Evolutionary conservation across 2,329 filamentous ascomycete genomes (phyloP).

Genomic region (Colletotrichum orchidophilum): DNA sequence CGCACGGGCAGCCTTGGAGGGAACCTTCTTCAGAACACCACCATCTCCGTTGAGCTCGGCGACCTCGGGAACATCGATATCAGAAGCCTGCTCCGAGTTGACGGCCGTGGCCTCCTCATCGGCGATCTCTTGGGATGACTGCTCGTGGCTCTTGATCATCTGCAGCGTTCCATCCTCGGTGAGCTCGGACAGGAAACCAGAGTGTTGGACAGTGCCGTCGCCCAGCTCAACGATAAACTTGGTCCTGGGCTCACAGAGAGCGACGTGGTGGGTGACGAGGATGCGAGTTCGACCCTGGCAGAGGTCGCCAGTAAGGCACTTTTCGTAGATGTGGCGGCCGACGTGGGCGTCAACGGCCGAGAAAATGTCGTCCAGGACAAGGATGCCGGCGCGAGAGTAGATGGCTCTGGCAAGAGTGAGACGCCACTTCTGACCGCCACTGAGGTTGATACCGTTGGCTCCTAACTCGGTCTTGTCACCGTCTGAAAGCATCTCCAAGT

Average conservation of each 20-base stretch:
- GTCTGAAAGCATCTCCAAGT: conserved; percentile 79
- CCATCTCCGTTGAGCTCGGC: conserved; percentile 49
- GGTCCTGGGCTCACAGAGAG: conserved; percentile 74
- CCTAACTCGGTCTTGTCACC: conserved; percentile 85
- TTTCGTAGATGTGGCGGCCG: conserved; percentile 80
- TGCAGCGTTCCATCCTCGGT: conserved; percentile 64
- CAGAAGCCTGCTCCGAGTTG: conserved; percentile 62
- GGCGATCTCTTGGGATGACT: conserved; percentile 52
- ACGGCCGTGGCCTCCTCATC: conserved; percentile 65
- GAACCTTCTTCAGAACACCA: conserved; percentile 56
- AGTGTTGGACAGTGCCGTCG: conserved; percentile 71
- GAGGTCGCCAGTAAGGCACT: conserved; percentile 77
- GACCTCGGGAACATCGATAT: conserved; percentile 34
- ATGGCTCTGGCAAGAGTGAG: conserved; percentile 82
- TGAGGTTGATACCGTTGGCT: conserved; percentile 85
- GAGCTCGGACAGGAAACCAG: conserved; percentile 74
- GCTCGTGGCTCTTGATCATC: conserved; percentile 66
- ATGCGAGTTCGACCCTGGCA: conserved; percentile 77
- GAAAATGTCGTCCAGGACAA: conserved; percentile 86
- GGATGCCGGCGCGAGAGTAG: conserved; percentile 80
- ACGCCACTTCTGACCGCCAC: conserved; percentile 85
- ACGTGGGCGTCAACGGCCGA: conserved; percentile 85
- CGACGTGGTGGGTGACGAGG: conserved; percentile 83
- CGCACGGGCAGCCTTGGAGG: conserved; percentile 68
- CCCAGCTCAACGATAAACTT: conserved; percentile 80